Conservation (phyloP, 345 rosid species). For the Aquilaria yunnanensis region DNA sequence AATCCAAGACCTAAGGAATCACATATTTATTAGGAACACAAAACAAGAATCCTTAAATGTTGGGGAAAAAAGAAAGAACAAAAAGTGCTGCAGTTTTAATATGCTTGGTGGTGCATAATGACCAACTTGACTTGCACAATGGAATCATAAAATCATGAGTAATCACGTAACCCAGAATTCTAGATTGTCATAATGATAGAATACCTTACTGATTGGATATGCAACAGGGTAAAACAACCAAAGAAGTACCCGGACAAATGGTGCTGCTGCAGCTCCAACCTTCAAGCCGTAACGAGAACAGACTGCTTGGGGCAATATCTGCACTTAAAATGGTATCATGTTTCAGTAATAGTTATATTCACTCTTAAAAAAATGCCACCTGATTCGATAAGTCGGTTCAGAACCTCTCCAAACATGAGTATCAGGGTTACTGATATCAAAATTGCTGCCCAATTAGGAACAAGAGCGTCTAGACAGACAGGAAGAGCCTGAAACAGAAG, state of each 20-base stretch:
- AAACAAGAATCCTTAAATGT: constrained; percentile 3
- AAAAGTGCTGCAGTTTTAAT: not conserved
- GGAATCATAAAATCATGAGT: not conserved
- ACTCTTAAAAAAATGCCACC: not conserved
- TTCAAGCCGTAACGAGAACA: constrained; percentile 91
- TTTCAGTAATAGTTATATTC: not conserved
- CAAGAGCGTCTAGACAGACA: constrained; percentile 77
- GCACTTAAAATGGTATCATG: constrained; percentile 13
- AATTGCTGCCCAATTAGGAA: constrained; percentile 79
- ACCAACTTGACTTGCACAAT: constrained; percentile 11
- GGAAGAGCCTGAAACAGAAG: constrained; percentile 55
- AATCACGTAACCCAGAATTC: not conserved
- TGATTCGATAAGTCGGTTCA: not conserved
- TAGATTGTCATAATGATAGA: not conserved
- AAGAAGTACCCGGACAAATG: constrained; percentile 72
- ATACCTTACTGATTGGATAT: constrained; percentile 95
- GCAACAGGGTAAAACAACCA: constrained; percentile 69
- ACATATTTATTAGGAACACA: constrained; percentile 10
- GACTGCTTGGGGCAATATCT: constrained; percentile 93
- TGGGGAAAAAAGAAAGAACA: not conserved
- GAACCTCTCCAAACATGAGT: constrained; percentile 86
- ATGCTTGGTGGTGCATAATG: not conserved
- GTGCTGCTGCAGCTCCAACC: constrained; percentile 85
- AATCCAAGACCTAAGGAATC: constrained; percentile 67
- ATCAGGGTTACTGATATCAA: constrained; percentile 78